These are phyloP conservation scores for Aspergillus avenaceus DNA, from an alignment of 495 filamentous ascomycete species.

Conservation along the genomic window DNA sequence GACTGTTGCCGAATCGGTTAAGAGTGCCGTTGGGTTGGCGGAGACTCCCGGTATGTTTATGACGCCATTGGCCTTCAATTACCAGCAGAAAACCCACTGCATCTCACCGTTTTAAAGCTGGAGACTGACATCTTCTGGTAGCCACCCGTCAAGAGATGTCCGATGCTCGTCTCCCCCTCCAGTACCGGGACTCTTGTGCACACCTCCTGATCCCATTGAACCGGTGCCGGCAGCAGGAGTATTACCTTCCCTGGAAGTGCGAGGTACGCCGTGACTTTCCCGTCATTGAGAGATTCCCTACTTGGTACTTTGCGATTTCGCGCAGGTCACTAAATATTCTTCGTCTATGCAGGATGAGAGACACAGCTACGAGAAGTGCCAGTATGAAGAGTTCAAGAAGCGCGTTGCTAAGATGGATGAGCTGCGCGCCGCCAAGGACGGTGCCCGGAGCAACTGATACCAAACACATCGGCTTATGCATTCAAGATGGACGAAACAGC, in stretches of 20 bases:
- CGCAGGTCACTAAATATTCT: slow-evolving; percentile 2
- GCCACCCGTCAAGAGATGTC: slow-evolving; percentile 87
- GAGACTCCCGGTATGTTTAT: slow-evolving; percentile 39
- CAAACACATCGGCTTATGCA: slow-evolving; percentile 12
- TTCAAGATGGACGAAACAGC: slow-evolving; percentile 24
- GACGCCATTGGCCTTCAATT: slow-evolving; percentile 15
- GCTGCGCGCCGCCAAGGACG: slow-evolving; percentile 79
- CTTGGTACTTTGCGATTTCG: neutral
- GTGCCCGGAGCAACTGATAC: slow-evolving; percentile 79
- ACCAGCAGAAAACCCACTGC: slow-evolving; percentile 1
- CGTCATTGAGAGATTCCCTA: too few relatives aligned
- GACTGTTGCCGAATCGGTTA: slow-evolving; percentile 50
- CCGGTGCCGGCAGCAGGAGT: slow-evolving; percentile 85
- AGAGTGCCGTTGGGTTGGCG: slow-evolving; percentile 49
- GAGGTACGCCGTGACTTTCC: slow-evolving; percentile 56
- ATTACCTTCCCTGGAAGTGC: slow-evolving; percentile 97
- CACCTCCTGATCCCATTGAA: slow-evolving; percentile 93
- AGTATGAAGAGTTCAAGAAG: slow-evolving; percentile 98
- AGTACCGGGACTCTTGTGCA: slow-evolving; percentile 92
- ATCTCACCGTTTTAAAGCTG: neutral
- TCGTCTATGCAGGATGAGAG: slow-evolving; percentile 66
- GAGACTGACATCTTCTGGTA: slow-evolving; percentile 21
- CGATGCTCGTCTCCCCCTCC: slow-evolving; percentile 78
- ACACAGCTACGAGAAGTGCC: slow-evolving; percentile 98
- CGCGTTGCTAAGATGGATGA: slow-evolving; percentile 98